Evolutionary conservation across 148 eudicot genomes (phyloP).

Genomic region (Dysphania ambrosioides): DNA sequence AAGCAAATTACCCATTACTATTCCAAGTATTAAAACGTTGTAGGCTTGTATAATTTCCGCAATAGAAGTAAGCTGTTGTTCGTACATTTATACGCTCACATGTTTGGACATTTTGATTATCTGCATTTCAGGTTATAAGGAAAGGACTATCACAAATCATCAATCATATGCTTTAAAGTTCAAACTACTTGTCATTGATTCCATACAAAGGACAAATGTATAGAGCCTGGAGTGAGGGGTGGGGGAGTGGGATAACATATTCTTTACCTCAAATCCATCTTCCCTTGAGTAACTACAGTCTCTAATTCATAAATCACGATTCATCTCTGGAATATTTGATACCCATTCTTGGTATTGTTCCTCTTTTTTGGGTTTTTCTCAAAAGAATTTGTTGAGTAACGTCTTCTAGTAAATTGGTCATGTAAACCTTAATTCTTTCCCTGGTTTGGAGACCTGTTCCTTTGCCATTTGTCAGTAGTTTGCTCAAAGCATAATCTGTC

Average conservation of each 20-base stretch:
- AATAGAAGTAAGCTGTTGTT: background rate
- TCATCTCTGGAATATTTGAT: background rate
- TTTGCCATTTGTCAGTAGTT: no score
- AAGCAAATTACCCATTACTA: background rate
- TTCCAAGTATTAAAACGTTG: background rate
- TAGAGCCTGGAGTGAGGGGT: no score
- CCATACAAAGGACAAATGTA: no score
- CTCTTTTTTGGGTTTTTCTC: no score
- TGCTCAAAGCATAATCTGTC: no score
- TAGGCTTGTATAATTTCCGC: background rate
- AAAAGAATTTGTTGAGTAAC: no score
- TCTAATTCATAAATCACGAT: background rate
- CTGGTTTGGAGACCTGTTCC: background rate
- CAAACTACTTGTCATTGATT: background rate
- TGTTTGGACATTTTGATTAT: background rate
- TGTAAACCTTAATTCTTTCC: background rate
- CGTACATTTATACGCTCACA: background rate
- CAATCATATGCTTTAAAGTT: background rate
- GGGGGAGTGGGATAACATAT: no score
- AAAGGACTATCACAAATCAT: background rate
- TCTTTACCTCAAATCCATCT: background rate
- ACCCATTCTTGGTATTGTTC: no score
- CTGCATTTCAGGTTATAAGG: background rate
- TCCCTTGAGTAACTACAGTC: background rate
- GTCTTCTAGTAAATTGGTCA: no score